Evolutionary conservation across 1,139 yeast species (phyloP), one percentile per base, ranked within the genome.

Genomic region (Petasospora fabianii): DNA sequence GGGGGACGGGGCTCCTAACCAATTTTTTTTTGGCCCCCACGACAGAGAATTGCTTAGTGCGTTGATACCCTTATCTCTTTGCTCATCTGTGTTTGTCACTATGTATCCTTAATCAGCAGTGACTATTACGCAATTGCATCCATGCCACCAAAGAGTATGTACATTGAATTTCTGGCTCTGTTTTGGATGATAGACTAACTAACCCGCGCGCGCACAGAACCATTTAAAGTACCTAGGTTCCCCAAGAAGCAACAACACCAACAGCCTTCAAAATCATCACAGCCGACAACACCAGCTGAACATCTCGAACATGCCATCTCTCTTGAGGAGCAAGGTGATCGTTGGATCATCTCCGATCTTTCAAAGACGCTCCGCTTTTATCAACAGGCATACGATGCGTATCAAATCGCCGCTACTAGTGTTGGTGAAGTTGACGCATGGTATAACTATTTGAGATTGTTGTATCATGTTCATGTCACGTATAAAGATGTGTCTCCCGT

Each of bases 271-370:
- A n/a, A n/a, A n/a, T n/a, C n/a, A n/a, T n/a, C n/a, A 7, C 19
- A 33, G 24, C 50, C 55, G 10, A 18, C 49, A 9, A 66, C 72
- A 0, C 59, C 66, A 3, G 69, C 67, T 16, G 80, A 74, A 21
- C 66, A 48, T 34, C 55, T 75, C 2, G 77, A 71, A 32, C 63
- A 61, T 40, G 81, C 77, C 1, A 62, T 75, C 3, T 56, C 59
- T 13, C 73, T 71, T 36, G 82, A 76, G 50, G 81, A 76, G 49
- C 67, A 72, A 13, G 82, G 81, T 1, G 82, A 76, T 47, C 56
- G 81, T 37, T 76, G 80, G 80, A 53, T 68, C 3, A 69, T 74
- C 2, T 71, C 77, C 0, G 81, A 76, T 47, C 52, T 76, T 6
- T 58, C 77, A 5, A 76, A 76, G 50, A 67, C 75, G 0, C 54